Percentiles rank a stretch among this genome's conserved stretches.
Evolutionary conservation across 1,284 basidiomycete species (phyloP).

Genomic region (Ustilago shanxiensis): DNA sequence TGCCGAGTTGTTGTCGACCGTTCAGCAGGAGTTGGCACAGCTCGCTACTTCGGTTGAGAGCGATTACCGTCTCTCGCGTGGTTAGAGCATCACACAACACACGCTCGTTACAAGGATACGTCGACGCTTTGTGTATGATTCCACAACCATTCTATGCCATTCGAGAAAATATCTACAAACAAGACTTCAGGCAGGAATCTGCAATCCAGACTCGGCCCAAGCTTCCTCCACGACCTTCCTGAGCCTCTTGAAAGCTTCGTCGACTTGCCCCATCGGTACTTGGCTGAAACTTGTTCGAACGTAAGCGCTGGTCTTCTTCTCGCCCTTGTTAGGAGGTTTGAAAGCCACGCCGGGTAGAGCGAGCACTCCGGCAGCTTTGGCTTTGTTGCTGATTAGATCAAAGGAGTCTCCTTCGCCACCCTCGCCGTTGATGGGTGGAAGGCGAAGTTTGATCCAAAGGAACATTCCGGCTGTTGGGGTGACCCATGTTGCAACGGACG

Average conservation of each 20-base stretch:
- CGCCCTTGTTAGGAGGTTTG: slow-evolving; percentile 22
- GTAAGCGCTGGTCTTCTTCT: slow-evolving; percentile 46
- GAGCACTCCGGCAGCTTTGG: slow-evolving; percentile 85
- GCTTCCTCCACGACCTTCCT: slow-evolving; percentile 57
- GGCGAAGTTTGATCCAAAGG: slow-evolving; percentile 63
- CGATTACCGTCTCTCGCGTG: slow-evolving; percentile 78
- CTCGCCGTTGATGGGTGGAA: not conserved
- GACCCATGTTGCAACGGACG: slow-evolving; percentile 75
- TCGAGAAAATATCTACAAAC: slow-evolving; percentile 4
- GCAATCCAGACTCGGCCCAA: slow-evolving; percentile 57
- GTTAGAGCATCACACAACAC: slow-evolving; percentile 15
- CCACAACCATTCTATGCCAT: not conserved
- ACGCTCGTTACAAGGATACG: not conserved
- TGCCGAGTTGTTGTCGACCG: slow-evolving; percentile 76
- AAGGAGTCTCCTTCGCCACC: slow-evolving; percentile 77
- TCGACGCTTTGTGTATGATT: slow-evolving; percentile 1
- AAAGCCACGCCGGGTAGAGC: slow-evolving; percentile 81
- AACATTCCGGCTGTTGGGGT: slow-evolving; percentile 82
- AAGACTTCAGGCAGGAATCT: slow-evolving; percentile 20
- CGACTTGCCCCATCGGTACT: slow-evolving; percentile 58
- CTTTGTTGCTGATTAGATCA: slow-evolving; percentile 80
- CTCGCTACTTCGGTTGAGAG: slow-evolving; percentile 88
- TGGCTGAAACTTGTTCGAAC: slow-evolving; percentile 65
- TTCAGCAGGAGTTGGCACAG: slow-evolving; percentile 91
- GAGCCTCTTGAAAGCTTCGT: slow-evolving; percentile 55